Percentiles rank a stretch among this genome's conserved stretches.
phyloP scores from a whole-genome alignment of 1,139 yeast genomes.

The Yamadazyma blattariae region DNA sequence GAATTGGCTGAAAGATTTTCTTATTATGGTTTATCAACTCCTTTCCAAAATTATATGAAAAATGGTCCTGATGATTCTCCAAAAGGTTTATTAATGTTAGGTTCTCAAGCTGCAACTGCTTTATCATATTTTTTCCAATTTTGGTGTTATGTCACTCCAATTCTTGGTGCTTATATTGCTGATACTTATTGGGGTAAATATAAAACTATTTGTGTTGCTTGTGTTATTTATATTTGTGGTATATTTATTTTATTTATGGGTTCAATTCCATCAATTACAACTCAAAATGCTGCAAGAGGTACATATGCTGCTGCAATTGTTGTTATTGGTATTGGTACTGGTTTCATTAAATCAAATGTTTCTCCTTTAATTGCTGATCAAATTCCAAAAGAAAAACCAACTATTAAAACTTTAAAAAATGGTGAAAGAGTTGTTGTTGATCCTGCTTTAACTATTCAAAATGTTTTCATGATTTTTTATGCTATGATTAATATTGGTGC shows the following conservation, averaged over 20 bases:
- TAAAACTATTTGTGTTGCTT: slow-evolving; percentile 62
- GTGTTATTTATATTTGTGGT: slow-evolving; percentile 61
- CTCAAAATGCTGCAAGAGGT: slow-evolving; percentile 45
- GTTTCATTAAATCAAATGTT: slow-evolving; percentile 78
- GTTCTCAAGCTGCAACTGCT: slow-evolving; percentile 68
- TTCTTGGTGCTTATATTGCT: slow-evolving; percentile 73
- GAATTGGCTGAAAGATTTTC: slow-evolving; percentile 83
- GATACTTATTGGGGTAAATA: slow-evolving; percentile 75
- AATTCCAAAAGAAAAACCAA: slow-evolving; percentile 41
- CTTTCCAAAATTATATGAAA: slow-evolving; percentile 79
- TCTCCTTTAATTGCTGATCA: slow-evolving; percentile 82
- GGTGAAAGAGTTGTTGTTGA: slow-evolving; percentile 41
- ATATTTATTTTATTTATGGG: slow-evolving; percentile 66
- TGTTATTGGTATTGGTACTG: slow-evolving; percentile 74
- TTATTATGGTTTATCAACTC: slow-evolving; percentile 77
- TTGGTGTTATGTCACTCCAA: slow-evolving; percentile 81
- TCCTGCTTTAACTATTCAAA: slow-evolving; percentile 41
- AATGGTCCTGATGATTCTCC: slow-evolving; percentile 43
- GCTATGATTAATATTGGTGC: slow-evolving; percentile 43
- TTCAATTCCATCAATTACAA: slow-evolving; percentile 62
- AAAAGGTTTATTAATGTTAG: slow-evolving; percentile 61
- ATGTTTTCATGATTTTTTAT: slow-evolving; percentile 42
- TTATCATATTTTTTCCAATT: slow-evolving; percentile 75
- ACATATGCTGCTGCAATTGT: slow-evolving; percentile 61
- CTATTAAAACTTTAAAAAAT: slow-evolving; percentile 29